phyloP scores from a whole-genome alignment of 2,329 filamentous ascomycete species.

The Rosellinia necatrix region DNA sequence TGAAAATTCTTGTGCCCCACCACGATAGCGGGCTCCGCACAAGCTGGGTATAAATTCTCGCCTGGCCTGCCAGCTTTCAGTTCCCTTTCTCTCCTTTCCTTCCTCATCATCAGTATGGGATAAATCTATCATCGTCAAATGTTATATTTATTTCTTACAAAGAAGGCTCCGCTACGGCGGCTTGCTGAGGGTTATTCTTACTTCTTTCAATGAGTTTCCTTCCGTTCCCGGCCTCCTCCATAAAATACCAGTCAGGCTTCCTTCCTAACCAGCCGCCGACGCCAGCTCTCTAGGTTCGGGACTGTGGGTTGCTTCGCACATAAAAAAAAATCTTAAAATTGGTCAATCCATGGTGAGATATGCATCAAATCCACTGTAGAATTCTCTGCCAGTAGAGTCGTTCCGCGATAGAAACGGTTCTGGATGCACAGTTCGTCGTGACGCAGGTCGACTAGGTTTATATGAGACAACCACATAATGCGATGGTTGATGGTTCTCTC shows the following conservation, averaged over 20 bases:
- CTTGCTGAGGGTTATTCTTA: conserved; percentile 45
- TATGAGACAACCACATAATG: too few relatives aligned
- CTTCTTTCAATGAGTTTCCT: conserved; percentile 41
- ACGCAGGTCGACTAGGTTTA: too few relatives aligned
- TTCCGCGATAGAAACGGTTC: too few relatives aligned
- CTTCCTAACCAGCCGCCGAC: conserved; percentile 44
- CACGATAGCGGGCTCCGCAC: conserved; percentile 7
- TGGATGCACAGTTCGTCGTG: too few relatives aligned
- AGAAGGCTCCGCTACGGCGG: conserved; percentile 43
- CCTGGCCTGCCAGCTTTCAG: conserved; percentile 11
- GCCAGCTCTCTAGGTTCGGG: conserved; percentile 43
- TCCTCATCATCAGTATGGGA: conserved; percentile 45
- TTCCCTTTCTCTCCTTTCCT: conserved; percentile 32
- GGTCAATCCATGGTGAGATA: too few relatives aligned
- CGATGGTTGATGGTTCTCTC: too few relatives aligned
- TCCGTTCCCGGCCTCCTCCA: conserved; percentile 46
- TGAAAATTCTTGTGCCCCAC: conserved; percentile 22
- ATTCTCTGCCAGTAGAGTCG: too few relatives aligned
- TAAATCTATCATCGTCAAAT: conserved; percentile 45
- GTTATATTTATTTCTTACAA: conserved; percentile 39
- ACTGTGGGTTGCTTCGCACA: conserved; percentile 45
- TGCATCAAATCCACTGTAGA: too few relatives aligned
- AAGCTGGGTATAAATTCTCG: conserved; percentile 13
- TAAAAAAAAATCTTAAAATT: conserved; percentile 10
- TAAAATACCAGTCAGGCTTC: conserved; percentile 36